Base-by-base conservation (phyloP, 331 rosid genomes). In the Stylosanthes scabra region DNA sequence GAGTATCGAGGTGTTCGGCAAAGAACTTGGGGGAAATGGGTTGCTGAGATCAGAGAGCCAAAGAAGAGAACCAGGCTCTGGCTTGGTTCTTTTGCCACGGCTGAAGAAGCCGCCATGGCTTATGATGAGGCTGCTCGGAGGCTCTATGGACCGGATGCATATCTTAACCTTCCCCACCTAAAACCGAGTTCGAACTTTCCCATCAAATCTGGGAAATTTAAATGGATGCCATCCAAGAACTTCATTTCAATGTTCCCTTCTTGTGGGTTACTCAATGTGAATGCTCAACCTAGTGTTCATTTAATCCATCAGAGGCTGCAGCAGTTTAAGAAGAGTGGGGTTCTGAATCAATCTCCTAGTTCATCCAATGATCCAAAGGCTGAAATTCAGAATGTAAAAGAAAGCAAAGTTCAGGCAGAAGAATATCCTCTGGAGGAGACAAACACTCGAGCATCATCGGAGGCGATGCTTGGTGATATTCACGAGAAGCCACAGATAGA, bases 21-120 rank as follows among this genome's bases (percentile, higher is more conserved):
- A 46, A 78, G 98, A 74, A 93, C 97, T 0, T 91, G 98, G 97
- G 98, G 97, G 15, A 91, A 93, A 82, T 93, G 98, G 98, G 97
- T 93, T 16, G 96, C 98, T 0, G 98, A 93, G 69, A 93, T 93
- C 58, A 80, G 96, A 74, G 97, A 93, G 83, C 98, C 98, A 0
- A 89, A 93, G 87, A 93, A 91, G 82, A 86, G 97, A 76, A 88
- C 96, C 16, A 82, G 98, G 54, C 90, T 93, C 5, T 93, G 98
- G 98, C 80, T 93, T 41, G 97, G 98, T 74, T 93, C 98, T 37
- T 93, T 86, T 44, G 81, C 97, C 75, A 91, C 96, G 0, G 98
- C 98, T 1, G 97, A 90, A 78, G 93, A 93, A 76, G 97, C 98
- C 44, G 98, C 97, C 57, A 74, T 90, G 98, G 93, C 98, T 56